Conservation (phyloP, 257 asterid species). For the Eucommia ulmoides region DNA sequence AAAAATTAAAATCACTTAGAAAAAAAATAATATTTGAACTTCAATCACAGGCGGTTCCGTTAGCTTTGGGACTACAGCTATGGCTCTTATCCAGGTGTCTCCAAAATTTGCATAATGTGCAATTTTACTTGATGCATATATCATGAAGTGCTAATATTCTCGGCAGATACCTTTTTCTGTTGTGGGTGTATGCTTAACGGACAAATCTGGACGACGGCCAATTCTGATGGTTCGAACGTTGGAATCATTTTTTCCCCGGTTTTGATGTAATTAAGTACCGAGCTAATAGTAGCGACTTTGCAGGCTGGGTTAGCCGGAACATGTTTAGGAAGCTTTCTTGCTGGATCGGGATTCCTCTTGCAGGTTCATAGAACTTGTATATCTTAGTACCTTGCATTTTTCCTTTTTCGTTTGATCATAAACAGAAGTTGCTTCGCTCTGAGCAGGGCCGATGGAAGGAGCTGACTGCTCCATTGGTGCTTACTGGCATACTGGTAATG, state of each 20-base stretch:
- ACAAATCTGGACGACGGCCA: conserved; percentile 78
- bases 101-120: neutral
- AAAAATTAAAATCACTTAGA: neutral
- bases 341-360: conserved; percentile 56
- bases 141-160: conserved; percentile 2
- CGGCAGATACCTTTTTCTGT: conserved; percentile 71
- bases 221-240: conserved; percentile 42
- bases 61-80: conserved; percentile 60
- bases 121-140: neutral
- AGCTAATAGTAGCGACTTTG: conserved; percentile 11
- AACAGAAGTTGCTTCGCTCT: conserved; percentile 3
- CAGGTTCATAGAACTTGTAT: conserved; percentile 42
- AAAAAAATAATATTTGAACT: neutral
- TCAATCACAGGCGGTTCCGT: conserved; percentile 54
- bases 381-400: neutral
- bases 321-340: conserved; percentile 61
- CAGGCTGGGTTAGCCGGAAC: conserved; percentile 73
- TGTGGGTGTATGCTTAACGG: conserved; percentile 61
- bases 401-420: too few relatives aligned
- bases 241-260: neutral
- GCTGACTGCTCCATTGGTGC: conserved; percentile 53
- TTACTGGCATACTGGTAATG: conserved; percentile 70
- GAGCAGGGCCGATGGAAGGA: conserved; percentile 55
- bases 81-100: conserved; percentile 73
- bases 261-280: neutral